Evolutionary conservation across 2,329 filamentous ascomycete species (phyloP).

Genomic region (Sporothrix brunneoviolacea): DNA sequence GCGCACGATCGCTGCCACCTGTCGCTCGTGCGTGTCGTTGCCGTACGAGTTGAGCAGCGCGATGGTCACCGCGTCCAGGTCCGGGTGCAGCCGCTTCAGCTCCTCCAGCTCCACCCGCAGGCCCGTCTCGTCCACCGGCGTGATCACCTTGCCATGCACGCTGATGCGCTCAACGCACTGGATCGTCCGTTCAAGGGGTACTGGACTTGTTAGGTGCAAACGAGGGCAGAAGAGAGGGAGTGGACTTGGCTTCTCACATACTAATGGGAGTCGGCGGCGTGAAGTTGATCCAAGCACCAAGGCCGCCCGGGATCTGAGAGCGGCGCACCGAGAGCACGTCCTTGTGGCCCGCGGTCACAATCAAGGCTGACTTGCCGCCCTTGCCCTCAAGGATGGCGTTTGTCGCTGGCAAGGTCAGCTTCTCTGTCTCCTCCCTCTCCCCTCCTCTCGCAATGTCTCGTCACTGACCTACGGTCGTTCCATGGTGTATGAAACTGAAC

Average conservation of each 20-base stretch:
- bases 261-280: slow-evolving; percentile 39
- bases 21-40: slow-evolving; percentile 35
- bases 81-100: slow-evolving; percentile 33
- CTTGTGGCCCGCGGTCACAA: slow-evolving; percentile 43
- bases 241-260: neutral
- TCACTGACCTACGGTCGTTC: slow-evolving; percentile 32
- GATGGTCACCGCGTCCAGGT: slow-evolving; percentile 35
- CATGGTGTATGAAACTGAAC: slow-evolving; percentile 43
- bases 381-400: slow-evolving; percentile 45
- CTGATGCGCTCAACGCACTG: slow-evolving; percentile 38
- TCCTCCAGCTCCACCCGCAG: slow-evolving; percentile 32
- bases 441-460: no score
- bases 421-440: slow-evolving; percentile 15
- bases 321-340: slow-evolving; percentile 39
- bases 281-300: slow-evolving; percentile 44
- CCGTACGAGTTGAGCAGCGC: slow-evolving; percentile 41
- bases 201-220: neutral
- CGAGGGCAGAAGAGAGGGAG: no score
- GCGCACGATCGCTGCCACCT: slow-evolving; percentile 31
- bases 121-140: slow-evolving; percentile 31
- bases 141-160: slow-evolving; percentile 34
- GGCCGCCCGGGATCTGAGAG: slow-evolving; percentile 43
- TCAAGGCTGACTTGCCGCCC: slow-evolving; percentile 38
- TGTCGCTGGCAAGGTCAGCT: slow-evolving; percentile 23
- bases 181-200: slow-evolving; percentile 41